Conservation (phyloP, 768 basidiomycete genomes). For the Panaeolus cyanescens region DNA sequence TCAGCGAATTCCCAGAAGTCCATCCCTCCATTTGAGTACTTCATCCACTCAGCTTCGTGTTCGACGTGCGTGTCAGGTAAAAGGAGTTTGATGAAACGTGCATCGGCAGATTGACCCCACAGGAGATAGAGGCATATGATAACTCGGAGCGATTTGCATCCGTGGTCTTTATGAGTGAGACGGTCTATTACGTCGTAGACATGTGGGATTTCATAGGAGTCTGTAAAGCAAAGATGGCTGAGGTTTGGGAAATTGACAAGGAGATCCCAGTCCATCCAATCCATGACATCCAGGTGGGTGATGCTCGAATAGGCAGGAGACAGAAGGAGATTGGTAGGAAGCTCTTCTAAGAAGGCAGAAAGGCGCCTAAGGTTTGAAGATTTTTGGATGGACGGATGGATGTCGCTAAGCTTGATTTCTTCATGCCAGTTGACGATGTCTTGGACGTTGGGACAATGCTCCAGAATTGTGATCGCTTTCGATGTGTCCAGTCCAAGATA, state of each 20-base stretch:
- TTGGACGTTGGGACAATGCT: neutral
- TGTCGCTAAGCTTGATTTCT: neutral
- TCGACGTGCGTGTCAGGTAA: neutral
- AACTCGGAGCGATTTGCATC: neutral
- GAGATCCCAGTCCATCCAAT: neutral
- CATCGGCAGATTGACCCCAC: neutral
- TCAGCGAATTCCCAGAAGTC: neutral
- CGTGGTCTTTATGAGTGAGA: neutral
- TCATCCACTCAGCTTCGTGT: neutral
- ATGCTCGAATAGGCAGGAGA: neutral
- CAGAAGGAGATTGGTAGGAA: neutral
- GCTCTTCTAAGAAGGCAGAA: neutral
- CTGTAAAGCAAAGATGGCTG: neutral
- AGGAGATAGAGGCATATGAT: neutral
- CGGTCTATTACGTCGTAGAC: neutral
- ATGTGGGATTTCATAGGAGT: neutral
- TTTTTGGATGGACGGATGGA: neutral
- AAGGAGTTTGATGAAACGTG: neutral
- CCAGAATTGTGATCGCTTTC: neutral
- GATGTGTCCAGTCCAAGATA: neutral
- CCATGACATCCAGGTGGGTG: neutral
- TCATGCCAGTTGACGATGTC: neutral
- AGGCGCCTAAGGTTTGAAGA: neutral
- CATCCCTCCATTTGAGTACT: neutral
- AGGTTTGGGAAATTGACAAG: neutral